phyloP scores from a whole-genome alignment of 768 basidiomycete species.

The Hortiboletus campestris region DNA sequence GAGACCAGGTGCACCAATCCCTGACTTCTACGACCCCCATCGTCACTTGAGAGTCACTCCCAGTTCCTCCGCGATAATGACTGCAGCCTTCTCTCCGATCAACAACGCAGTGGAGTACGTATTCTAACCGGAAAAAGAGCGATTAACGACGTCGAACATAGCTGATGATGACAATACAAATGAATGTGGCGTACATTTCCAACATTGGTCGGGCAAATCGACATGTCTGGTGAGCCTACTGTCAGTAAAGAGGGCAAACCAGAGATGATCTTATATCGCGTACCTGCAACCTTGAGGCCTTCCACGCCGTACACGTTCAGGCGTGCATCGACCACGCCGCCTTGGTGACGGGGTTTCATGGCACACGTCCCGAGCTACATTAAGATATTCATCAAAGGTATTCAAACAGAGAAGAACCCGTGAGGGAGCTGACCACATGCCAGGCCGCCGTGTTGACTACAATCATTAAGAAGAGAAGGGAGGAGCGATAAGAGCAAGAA shows the following conservation, averaged over 20 bases:
- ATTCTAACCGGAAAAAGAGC: constrained; percentile 23
- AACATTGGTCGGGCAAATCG: constrained; percentile 32
- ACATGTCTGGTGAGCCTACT: constrained; percentile 30
- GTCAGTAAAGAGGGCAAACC: neutral
- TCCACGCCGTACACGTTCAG: constrained; percentile 63
- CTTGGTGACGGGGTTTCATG: constrained; percentile 59
- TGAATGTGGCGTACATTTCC: constrained; percentile 16
- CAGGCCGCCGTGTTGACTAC: constrained; percentile 6
- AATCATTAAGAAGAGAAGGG: too few species aligned
- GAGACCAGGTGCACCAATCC: too few species aligned
- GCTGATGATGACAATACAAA: too few species aligned
- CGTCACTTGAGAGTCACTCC: neutral
- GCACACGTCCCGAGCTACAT: constrained; percentile 61
- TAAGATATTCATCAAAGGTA: neutral
- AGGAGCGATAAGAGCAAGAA: neutral
- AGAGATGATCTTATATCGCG: neutral
- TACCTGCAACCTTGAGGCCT: constrained; percentile 61
- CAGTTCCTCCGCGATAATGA: constrained; percentile 56
- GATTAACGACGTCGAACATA: neutral
- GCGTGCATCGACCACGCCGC: constrained; percentile 61
- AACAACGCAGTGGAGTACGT: constrained; percentile 44
- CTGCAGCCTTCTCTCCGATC: constrained; percentile 61
- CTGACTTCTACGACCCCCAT: too few species aligned
- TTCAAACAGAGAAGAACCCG: too few species aligned
- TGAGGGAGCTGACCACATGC: constrained; percentile 15